These are phyloP conservation scores for Pontederia crassipes DNA, from an alignment of 176 grass and related monocot species.

Conservation along the genomic window DNA sequence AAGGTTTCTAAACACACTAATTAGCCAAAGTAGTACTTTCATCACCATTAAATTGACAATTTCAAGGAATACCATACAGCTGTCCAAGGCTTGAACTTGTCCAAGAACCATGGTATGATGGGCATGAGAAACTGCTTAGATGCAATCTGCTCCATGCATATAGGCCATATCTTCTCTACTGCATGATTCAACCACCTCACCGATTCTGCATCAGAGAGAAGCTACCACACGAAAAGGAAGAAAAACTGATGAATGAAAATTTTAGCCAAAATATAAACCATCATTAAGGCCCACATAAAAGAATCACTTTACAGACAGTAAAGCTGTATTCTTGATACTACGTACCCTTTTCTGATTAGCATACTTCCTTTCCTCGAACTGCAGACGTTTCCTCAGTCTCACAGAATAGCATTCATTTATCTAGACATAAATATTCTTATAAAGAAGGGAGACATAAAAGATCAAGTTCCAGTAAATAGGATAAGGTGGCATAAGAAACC, in stretches of 20 bases:
- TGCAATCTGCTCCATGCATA: slow-evolving; percentile 88
- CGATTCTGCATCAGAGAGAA: slow-evolving; percentile 87
- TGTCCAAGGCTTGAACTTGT: slow-evolving; percentile 93
- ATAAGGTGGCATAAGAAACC: too few species aligned
- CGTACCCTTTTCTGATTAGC: slow-evolving; percentile 69
- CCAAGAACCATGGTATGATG: slow-evolving; percentile 94
- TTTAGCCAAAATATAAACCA: too few species aligned
- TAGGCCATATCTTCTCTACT: slow-evolving; percentile 82
- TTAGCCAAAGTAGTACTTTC: too few species aligned
- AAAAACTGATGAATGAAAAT: background rate
- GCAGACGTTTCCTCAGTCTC: slow-evolving; percentile 56
- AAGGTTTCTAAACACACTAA: too few species aligned
- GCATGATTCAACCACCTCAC: slow-evolving; percentile 93
- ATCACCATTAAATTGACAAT: background rate
- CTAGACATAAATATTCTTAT: slow-evolving; percentile 15
- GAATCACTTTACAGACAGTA: slow-evolving; percentile 12
- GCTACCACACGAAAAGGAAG: slow-evolving; percentile 33
- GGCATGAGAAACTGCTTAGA: slow-evolving; percentile 74
- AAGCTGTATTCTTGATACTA: slow-evolving; percentile 5
- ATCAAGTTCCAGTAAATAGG: too few species aligned
- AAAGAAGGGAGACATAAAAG: too few species aligned
- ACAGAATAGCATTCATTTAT: slow-evolving; percentile 51
- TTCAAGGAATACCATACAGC: slow-evolving; percentile 37
- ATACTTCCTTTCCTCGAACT: slow-evolving; percentile 71
- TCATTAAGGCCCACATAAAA: too few species aligned